phyloP scores from a whole-genome alignment of 2,329 filamentous ascomycete genomes.

The Alternaria triticimaculans region DNA sequence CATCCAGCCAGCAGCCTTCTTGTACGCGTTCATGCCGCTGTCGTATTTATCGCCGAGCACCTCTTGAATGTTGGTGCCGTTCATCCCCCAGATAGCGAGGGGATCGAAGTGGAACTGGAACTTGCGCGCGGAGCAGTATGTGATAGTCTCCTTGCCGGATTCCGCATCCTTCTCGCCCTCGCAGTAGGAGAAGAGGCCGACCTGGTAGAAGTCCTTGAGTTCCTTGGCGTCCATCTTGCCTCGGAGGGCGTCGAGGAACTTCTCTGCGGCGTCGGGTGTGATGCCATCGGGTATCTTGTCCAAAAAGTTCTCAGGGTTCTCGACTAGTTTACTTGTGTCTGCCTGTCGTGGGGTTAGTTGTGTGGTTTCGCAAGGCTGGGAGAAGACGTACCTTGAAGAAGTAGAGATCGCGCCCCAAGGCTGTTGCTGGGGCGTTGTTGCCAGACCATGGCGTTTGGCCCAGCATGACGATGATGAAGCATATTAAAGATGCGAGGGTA shows the following conservation, averaged over 20 bases:
- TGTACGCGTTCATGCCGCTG: conserved; percentile 74
- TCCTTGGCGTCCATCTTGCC: conserved; percentile 47
- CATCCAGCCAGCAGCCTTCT: conserved; percentile 79
- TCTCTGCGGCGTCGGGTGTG: conserved; percentile 37
- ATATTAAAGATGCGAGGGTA: conserved; percentile 77
- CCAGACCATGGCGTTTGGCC: conserved; percentile 60
- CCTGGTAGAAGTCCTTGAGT: conserved; percentile 78
- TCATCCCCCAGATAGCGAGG: conserved; percentile 70
- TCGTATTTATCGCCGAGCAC: conserved; percentile 70
- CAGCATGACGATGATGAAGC: conserved; percentile 64
- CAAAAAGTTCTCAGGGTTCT: conserved; percentile 52
- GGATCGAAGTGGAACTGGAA: conserved; percentile 79
- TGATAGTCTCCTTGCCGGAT: conserved; percentile 53
- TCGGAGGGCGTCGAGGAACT: conserved; percentile 51
- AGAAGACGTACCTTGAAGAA: conserved; percentile 64
- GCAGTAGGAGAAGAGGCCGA: conserved; percentile 91
- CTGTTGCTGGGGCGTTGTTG: conserved; percentile 43
- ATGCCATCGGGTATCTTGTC: conserved; percentile 34
- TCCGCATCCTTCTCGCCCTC: conserved; percentile 63
- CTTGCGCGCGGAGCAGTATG: conserved; percentile 72
- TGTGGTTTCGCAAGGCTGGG: conserved; percentile 27
- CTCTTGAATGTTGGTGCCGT: conserved; percentile 58
- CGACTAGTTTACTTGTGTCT: conserved; percentile 60
- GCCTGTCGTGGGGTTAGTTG: conserved; percentile 36
- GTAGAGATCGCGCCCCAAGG: conserved; percentile 59